Conservation (phyloP, 257 asterid genomes). For the Solanum rostratum region DNA sequence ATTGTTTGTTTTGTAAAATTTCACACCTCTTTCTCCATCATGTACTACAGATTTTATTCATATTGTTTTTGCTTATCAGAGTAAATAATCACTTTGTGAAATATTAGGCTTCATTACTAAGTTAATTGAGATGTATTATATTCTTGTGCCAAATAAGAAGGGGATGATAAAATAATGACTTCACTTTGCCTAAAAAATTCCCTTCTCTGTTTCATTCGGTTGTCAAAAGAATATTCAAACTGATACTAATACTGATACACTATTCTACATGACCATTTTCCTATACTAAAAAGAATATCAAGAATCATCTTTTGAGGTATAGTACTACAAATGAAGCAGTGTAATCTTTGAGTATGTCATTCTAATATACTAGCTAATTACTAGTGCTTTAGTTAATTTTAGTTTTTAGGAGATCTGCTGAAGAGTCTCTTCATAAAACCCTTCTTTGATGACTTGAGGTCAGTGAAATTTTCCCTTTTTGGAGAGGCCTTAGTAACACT, state of each 20-base stretch:
- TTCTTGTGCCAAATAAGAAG: background rate
- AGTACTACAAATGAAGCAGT: background rate
- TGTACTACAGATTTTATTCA: background rate
- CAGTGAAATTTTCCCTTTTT: slow-evolving; percentile 13
- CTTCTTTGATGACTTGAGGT: slow-evolving; percentile 25
- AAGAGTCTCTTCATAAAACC: slow-evolving; percentile 54
- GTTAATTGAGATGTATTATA: background rate
- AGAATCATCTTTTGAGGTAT: background rate
- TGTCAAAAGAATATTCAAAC: background rate
- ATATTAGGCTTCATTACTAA: background rate
- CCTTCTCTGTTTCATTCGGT: background rate
- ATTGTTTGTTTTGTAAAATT: background rate
- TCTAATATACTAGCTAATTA: background rate
- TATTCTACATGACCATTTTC: too few relatives aligned
- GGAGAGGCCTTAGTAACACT: slow-evolving; percentile 9
- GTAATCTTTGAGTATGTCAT: background rate
- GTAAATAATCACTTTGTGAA: background rate
- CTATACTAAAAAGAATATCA: background rate
- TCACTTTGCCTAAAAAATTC: background rate
- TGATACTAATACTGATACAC: too few relatives aligned
- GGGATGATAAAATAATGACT: background rate
- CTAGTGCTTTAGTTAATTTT: background rate
- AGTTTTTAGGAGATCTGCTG: slow-evolving; percentile 31
- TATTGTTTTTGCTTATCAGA: background rate
- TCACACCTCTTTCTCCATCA: background rate